phyloP scores from a whole-genome alignment of 1,284 basidiomycete genomes.

The Stereum hirsutum region DNA sequence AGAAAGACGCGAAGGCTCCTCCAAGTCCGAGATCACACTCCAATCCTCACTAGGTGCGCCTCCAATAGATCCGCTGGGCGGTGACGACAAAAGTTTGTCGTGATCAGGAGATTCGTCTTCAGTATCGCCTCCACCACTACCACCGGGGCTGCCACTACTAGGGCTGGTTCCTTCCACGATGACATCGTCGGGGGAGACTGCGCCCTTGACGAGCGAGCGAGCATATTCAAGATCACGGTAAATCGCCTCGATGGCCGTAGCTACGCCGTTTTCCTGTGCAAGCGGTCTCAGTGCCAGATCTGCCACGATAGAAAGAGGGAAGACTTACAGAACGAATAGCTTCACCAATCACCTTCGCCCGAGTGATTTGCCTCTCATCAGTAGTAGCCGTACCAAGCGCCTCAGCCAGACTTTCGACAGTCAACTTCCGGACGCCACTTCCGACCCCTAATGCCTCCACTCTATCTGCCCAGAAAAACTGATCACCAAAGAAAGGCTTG shows the following conservation, averaged over 20 bases:
- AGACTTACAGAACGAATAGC: slow-evolving; percentile 66
- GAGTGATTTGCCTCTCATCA: slow-evolving; percentile 79
- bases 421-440: slow-evolving; percentile 77
- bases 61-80: slow-evolving; percentile 20
- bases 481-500: slow-evolving; percentile 96
- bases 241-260: slow-evolving; percentile 83
- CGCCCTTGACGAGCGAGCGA: slow-evolving; percentile 66
- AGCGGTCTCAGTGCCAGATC: slow-evolving; percentile 2
- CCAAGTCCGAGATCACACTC: slow-evolving; percentile 74
- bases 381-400: slow-evolving; percentile 80
- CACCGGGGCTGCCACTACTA: too few species aligned
- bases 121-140: too few species aligned
- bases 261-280: slow-evolving; percentile 78
- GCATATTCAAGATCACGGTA: slow-evolving; percentile 91
- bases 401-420: slow-evolving; percentile 65
- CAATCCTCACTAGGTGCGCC: slow-evolving; percentile 64
- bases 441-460: slow-evolving; percentile 92
- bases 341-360: slow-evolving; percentile 78
- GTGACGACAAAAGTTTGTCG: slow-evolving; percentile 12
- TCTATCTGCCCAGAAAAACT: slow-evolving; percentile 95
- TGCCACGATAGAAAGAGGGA: neutral
- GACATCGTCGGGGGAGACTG: slow-evolving; percentile 25
- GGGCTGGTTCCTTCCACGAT: slow-evolving; percentile 35
- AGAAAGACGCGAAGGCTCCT: slow-evolving; percentile 42
- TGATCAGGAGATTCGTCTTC: slow-evolving; percentile 34